A percentile compares a stretch with the other conserved stretches of the same genome.
These are phyloP conservation scores for Arthrobotrys iridis DNA, from an alignment of 2,329 filamentous ascomycete genomes.

Conservation along the genomic window DNA sequence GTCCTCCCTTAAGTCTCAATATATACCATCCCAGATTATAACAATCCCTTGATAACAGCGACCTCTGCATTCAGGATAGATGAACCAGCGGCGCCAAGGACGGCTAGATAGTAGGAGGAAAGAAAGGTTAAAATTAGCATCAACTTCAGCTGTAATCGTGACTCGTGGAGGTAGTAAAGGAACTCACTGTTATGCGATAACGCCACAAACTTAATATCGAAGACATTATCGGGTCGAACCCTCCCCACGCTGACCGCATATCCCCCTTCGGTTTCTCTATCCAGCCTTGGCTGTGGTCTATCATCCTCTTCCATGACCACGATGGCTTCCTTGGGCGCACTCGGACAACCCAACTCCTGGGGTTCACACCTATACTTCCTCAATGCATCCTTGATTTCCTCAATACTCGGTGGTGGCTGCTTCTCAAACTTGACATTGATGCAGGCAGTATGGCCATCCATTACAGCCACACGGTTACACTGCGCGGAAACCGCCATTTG, in stretches of 20 bases:
- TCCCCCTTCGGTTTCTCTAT: slow-evolving; percentile 83
- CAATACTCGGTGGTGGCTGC: slow-evolving; percentile 76
- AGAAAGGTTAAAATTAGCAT: slow-evolving; percentile 55
- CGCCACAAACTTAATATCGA: slow-evolving; percentile 94
- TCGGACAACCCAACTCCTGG: slow-evolving; percentile 83
- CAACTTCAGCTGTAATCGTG: slow-evolving; percentile 60
- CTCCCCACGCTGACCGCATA: slow-evolving; percentile 93
- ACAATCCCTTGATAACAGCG: slow-evolving; percentile 85
- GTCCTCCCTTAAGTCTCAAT: not conserved
- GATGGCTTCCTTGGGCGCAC: slow-evolving; percentile 83
- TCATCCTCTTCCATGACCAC: slow-evolving; percentile 89
- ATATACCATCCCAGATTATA: slow-evolving; percentile 64
- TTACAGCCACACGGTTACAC: slow-evolving; percentile 92
- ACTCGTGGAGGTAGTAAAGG: not conserved
- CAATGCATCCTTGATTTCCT: slow-evolving; percentile 81
- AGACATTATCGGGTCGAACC: slow-evolving; percentile 86
- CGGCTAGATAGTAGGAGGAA: no score
- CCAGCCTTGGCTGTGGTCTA: slow-evolving; percentile 88
- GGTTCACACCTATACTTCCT: slow-evolving; percentile 83
- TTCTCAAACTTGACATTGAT: slow-evolving; percentile 84
- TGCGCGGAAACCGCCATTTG: slow-evolving; percentile 81
- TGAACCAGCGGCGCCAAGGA: slow-evolving; percentile 95
- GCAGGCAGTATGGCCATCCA: slow-evolving; percentile 95
- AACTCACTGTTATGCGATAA: slow-evolving; percentile 80
- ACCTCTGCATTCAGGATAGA: slow-evolving; percentile 95